A percentile compares a stretch with the other conserved stretches of the same genome.
These are phyloP conservation scores for Podospora bellae-mahoneyi DNA, from an alignment of 495 filamentous ascomycete species.

Conservation along the genomic window DNA sequence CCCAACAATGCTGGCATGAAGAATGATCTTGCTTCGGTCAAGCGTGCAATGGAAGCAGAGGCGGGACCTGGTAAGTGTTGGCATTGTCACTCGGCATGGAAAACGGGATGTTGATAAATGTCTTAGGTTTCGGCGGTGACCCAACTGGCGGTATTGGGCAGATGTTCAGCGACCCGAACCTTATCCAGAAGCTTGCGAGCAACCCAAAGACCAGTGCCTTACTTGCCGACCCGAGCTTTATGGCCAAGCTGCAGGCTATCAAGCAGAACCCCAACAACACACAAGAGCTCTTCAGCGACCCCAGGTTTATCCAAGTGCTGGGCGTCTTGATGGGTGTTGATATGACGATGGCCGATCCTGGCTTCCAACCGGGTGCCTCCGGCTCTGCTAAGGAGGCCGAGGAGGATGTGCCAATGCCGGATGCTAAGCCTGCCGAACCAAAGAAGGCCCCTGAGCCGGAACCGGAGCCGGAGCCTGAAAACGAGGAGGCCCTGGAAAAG, in stretches of 20 bases:
- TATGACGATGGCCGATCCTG: conserved; percentile 71
- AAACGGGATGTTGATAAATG: conserved; percentile 6
- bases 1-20: conserved; percentile 90
- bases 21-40: conserved; percentile 74
- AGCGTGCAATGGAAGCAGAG: conserved; percentile 85
- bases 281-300: conserved; percentile 79
- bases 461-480: conserved; percentile 59
- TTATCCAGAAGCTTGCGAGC: conserved; percentile 82
- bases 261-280: conserved; percentile 76
- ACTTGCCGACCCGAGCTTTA: conserved; percentile 83
- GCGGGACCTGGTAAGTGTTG: conserved; percentile 54
- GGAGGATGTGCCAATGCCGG: conserved; percentile 78
- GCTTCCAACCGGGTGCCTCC: conserved; percentile 40
- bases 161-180: conserved; percentile 89
- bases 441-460: conserved; percentile 52
- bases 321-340: conserved; percentile 91
- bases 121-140: conserved; percentile 44
- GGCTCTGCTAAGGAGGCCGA: conserved; percentile 53
- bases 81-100: too few species aligned
- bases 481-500: conserved; percentile 78
- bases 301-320: conserved; percentile 88
- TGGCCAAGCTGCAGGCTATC: conserved; percentile 79
- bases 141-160: conserved; percentile 73
- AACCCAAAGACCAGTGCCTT: conserved; percentile 90
- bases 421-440: conserved; percentile 48